Conservation (phyloP, 148 eudicot species). For the Cornus kousa region DNA sequence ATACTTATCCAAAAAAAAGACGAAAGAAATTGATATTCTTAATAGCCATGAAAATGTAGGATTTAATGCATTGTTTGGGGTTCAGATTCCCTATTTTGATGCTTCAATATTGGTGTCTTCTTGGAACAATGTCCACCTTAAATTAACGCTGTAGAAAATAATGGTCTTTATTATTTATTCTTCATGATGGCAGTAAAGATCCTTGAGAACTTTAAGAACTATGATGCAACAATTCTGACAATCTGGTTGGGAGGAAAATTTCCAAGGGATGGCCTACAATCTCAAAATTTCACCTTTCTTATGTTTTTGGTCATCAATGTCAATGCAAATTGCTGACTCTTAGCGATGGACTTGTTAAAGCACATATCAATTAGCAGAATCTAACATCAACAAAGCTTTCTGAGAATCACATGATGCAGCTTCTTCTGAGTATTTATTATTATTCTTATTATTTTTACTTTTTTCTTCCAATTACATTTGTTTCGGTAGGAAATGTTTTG, state of each 20-base stretch:
- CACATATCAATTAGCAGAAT: background rate
- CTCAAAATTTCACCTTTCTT: background rate
- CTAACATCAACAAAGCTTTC: too few species aligned
- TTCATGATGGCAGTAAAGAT: background rate
- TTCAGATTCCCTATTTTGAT: too few species aligned
- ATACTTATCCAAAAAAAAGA: too few species aligned
- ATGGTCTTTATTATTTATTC: background rate
- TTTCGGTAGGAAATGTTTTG: too few species aligned
- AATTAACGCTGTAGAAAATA: background rate
- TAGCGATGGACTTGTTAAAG: background rate
- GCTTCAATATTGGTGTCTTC: background rate
- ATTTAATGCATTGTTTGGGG: too few species aligned
- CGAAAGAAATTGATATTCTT: too few species aligned
- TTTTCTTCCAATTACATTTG: background rate
- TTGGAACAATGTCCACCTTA: background rate
- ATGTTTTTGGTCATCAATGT: background rate
- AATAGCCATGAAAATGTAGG: too few species aligned
- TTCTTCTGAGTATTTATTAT: background rate
- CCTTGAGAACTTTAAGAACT: background rate
- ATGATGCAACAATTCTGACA: background rate
- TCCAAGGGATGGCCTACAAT: background rate
- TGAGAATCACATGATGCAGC: background rate
- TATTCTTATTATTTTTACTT: too few species aligned
- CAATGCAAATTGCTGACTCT: background rate
- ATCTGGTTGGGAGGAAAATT: background rate